Evolutionary conservation across 2,329 filamentous ascomycete species (phyloP).

Genomic region (Paecilomyces sp.): DNA sequence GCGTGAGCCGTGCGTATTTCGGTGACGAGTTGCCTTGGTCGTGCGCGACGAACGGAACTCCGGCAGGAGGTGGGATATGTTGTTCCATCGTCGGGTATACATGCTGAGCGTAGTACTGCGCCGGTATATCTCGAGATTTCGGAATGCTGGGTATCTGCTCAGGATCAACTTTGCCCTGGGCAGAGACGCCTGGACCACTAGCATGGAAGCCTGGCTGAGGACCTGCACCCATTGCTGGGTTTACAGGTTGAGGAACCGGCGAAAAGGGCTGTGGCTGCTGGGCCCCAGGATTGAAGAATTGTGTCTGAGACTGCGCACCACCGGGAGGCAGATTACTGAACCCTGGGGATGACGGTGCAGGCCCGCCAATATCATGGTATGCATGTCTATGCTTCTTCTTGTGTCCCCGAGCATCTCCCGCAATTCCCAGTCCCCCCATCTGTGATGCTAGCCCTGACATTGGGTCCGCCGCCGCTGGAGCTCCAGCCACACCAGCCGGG

Average conservation of each 20-base stretch:
- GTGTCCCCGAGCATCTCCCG: conserved; percentile 42
- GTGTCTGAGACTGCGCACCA: conserved; percentile 47
- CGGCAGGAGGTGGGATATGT: conserved; percentile 81
- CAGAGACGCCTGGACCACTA: conserved; percentile 50
- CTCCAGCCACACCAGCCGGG: conserved; percentile 16
- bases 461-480: conserved; percentile 20
- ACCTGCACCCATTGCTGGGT: conserved; percentile 13
- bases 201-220: conserved; percentile 27
- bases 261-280: conserved; percentile 25
- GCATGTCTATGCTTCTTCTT: conserved; percentile 96
- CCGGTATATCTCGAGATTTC: conserved; percentile 70
- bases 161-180: conserved; percentile 72
- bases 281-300: conserved; percentile 53
- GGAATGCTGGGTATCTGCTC: conserved; percentile 93
- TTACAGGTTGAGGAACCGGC: conserved; percentile 11
- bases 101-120: conserved; percentile 77
- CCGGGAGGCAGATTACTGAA: conserved; percentile 62
- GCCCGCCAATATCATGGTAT: conserved; percentile 75
- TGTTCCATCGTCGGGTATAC: conserved; percentile 94
- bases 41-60: conserved; percentile 82
- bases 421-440: conserved; percentile 70
- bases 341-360: conserved; percentile 52
- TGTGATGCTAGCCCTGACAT: conserved; percentile 50
- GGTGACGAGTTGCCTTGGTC: conserved; percentile 96
- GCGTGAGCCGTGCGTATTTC: conserved; percentile 81